Percentiles rank a stretch among this genome's conserved stretches.
phyloP scores from a whole-genome alignment of 805 yeast species.

The Wickerhamiella kurtzmanii region DNA sequence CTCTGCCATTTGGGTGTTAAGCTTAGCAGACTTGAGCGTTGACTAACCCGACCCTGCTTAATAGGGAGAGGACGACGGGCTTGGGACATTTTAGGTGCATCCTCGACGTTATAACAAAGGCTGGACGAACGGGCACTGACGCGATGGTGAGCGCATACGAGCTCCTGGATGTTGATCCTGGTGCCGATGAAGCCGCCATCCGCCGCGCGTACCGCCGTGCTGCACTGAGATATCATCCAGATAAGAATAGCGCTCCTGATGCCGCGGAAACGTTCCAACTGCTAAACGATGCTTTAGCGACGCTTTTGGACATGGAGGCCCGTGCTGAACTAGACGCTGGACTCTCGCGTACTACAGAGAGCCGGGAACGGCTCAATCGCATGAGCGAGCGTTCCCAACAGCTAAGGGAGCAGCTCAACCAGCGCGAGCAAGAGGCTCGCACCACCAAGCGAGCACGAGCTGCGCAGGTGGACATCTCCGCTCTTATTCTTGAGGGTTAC shows the following conservation, averaged over 20 bases:
- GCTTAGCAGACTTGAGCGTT: no score
- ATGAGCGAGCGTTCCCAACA: background rate
- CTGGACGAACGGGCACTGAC: no score
- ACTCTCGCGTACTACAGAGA: background rate
- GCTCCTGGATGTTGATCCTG: conserved; percentile 67
- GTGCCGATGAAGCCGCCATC: conserved; percentile 65
- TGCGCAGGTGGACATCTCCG: background rate
- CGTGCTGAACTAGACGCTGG: background rate
- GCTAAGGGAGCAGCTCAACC: background rate
- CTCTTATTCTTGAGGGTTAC: conserved; percentile 2
- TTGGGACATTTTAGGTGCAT: no score
- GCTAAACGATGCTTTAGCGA: conserved; percentile 20
- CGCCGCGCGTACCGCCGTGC: conserved; percentile 83
- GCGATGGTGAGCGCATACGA: conserved; percentile 45
- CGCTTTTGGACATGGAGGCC: background rate
- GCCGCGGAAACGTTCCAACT: conserved; percentile 20
- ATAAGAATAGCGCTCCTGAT: conserved; percentile 36
- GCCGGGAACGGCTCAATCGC: background rate
- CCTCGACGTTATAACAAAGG: no score
- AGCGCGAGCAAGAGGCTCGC: conserved; percentile 2
- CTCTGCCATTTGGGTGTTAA: no score
- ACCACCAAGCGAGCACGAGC: background rate
- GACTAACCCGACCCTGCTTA: no score
- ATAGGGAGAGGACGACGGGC: no score
- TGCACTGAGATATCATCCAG: conserved; percentile 91